Conservation (phyloP, 2,329 filamentous ascomycete species). For the Sphaerulina musiva region DNA sequence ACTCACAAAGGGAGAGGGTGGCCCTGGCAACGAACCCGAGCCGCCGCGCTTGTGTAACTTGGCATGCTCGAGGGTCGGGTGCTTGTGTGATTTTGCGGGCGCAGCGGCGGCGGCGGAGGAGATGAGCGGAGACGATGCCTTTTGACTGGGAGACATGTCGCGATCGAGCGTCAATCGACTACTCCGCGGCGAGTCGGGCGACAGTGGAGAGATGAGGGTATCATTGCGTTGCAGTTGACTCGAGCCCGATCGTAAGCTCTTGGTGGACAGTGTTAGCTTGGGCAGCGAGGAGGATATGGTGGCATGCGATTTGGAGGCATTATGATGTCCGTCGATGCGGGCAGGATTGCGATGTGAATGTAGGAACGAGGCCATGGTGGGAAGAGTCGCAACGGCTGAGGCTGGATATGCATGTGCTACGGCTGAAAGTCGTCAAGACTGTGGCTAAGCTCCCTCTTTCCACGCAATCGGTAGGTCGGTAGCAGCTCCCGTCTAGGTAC, state of each 20-base stretch:
- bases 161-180: constrained; percentile 5
- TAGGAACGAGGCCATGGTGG: constrained; percentile 11
- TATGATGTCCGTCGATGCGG: constrained; percentile 13
- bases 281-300: constrained; percentile 8
- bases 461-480: background rate
- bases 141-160: constrained; percentile 7
- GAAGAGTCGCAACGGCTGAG: background rate
- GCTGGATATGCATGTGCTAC: constrained; percentile 5
- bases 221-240: constrained; percentile 7
- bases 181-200: constrained; percentile 2
- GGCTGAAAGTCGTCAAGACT: constrained; percentile 1
- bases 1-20: constrained; percentile 22
- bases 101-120: background rate
- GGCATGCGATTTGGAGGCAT: constrained; percentile 1
- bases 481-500: no score
- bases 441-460: background rate
- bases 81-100: background rate
- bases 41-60: constrained; percentile 31
- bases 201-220: constrained; percentile 4
- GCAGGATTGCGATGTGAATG: constrained; percentile 16
- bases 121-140: constrained; percentile 7
- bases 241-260: constrained; percentile 13
- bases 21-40: constrained; percentile 25
- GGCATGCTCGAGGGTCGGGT: constrained; percentile 18
- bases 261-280: constrained; percentile 15